Percentiles rank a stretch among this genome's conserved stretches.
Conservation (phyloP, 768 basidiomycete genomes). For the Hydnum rufescens region DNA sequence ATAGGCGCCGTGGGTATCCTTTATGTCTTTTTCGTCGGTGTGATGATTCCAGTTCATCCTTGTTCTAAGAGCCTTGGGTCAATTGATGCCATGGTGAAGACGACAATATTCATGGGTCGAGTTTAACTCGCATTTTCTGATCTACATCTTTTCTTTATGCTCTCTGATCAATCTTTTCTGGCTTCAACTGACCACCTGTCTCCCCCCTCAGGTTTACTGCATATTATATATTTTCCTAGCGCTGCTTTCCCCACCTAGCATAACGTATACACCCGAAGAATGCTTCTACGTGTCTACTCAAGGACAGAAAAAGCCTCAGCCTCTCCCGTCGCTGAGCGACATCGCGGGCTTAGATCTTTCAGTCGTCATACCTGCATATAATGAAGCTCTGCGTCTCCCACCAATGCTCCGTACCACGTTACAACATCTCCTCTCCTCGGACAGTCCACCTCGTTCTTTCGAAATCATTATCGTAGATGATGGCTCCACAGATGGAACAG, state of each 20-base stretch:
- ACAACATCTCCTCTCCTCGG: slow-evolving; percentile 28
- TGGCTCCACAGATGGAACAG: slow-evolving; percentile 64
- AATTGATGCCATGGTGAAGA: slow-evolving; percentile 11
- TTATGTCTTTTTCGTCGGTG: slow-evolving; percentile 16
- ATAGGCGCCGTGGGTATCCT: background rate
- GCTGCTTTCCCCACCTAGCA: slow-evolving; percentile 52
- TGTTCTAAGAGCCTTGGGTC: slow-evolving; percentile 76
- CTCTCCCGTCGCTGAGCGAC: slow-evolving; percentile 32
- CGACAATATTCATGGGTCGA: background rate
- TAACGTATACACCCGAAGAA: slow-evolving; percentile 44
- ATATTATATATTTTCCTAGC: slow-evolving; percentile 38
- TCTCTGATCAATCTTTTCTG: background rate
- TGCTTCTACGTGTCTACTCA: slow-evolving; percentile 40
- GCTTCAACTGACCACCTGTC: background rate
- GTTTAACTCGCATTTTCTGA: background rate
- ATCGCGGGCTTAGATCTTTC: slow-evolving; percentile 46
- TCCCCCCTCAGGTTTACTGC: background rate
- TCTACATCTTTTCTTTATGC: background rate
- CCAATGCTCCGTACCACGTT: slow-evolving; percentile 66
- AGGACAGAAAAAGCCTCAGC: slow-evolving; percentile 34
- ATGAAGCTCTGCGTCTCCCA: slow-evolving; percentile 69
- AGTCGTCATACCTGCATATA: slow-evolving; percentile 81
- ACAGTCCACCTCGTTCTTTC: slow-evolving; percentile 30
- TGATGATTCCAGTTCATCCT: slow-evolving; percentile 39
- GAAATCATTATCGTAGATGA: slow-evolving; percentile 86